Base-by-base conservation (phyloP, 306 rosid species). In the Geum urbanum region DNA sequence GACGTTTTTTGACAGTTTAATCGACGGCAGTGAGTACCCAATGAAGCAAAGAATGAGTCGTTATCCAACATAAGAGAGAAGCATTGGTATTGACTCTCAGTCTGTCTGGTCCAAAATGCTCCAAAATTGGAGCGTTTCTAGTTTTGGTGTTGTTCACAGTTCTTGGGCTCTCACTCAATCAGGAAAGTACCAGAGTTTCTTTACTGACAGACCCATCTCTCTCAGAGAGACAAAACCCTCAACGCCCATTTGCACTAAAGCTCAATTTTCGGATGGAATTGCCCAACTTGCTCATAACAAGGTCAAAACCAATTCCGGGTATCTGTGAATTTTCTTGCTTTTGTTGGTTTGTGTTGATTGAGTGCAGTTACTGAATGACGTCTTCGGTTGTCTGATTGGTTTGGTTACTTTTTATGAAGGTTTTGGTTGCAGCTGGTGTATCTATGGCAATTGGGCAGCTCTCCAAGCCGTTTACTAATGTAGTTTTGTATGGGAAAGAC, bases 381-480 rank as follows among this genome's bases (percentile, higher is more conserved):
- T 14, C 4, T 52, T 37, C n/a, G 62, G 50, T 8, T 14, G 15
- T 66, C 9, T 24, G 45, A 51, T 68, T 67, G 49, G 13, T 45
- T 45, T 47, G 45, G 51, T 68, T 67, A 41, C 13, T 45, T 45
- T 32, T 9, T 5, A n/a, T 16, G 5, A 67, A 92, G 97, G 96
- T 90, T 73, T 81, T 90, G 83, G 72, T 85, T 73, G 94, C 96
- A 18, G 98, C 96, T 57, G 84, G 74, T 43, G 80, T 78, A 68
- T 90, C 96, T 54, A 83, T 77, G 65, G 80, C 81, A 8, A 76
- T 92, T 72, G 97, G 98, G 74, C 97, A 92, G 82, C 78, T 92
- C 55, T 81, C 86, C 41, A 92, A 92, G 87, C 98, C 97, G 13
- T 78, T 90, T 69, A 73, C 87, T 70, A 84, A 89, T 71, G 86